Conservation (phyloP, 1,284 basidiomycete species). For the Irpex lacteus region DNA sequence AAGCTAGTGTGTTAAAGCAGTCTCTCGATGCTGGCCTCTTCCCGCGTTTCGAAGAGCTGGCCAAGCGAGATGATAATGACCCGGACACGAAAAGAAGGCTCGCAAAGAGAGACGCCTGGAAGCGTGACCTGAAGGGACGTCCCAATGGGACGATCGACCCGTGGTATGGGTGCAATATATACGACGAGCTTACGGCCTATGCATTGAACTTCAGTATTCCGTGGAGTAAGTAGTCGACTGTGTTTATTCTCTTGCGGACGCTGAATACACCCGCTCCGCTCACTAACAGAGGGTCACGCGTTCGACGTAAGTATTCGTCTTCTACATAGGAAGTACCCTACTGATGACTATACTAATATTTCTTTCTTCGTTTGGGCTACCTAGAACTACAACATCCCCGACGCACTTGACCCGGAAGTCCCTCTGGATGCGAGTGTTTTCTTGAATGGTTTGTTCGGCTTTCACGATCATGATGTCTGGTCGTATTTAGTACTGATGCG, state of each 20-base stretch:
- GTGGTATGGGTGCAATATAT: conserved; percentile 28
- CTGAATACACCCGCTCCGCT: neutral
- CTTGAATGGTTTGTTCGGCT: neutral
- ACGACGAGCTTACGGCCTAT: conserved; percentile 29
- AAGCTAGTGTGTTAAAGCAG: neutral
- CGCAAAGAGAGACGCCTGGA: conserved; percentile 1
- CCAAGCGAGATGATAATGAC: neutral
- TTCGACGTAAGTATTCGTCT: conserved; percentile 48
- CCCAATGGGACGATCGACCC: conserved; percentile 27
- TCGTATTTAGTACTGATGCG: neutral
- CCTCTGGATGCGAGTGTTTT: neutral
- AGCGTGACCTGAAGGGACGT: conserved; percentile 19
- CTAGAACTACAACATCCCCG: neutral
- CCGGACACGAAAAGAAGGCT: neutral
- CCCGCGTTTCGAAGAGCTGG: neutral
- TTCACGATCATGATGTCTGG: neutral
- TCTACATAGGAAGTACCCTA: conserved; percentile 33
- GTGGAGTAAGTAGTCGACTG: conserved; percentile 17
- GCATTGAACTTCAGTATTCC: conserved; percentile 29
- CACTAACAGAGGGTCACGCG: conserved; percentile 17
- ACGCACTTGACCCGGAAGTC: neutral
- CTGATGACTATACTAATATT: neutral
- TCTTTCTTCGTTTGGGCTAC: neutral
- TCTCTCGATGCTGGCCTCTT: neutral
- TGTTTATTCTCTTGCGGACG: neutral